Base-by-base conservation (phyloP, 805 yeast genomes). In the Kodamaea sagamina region DNA sequence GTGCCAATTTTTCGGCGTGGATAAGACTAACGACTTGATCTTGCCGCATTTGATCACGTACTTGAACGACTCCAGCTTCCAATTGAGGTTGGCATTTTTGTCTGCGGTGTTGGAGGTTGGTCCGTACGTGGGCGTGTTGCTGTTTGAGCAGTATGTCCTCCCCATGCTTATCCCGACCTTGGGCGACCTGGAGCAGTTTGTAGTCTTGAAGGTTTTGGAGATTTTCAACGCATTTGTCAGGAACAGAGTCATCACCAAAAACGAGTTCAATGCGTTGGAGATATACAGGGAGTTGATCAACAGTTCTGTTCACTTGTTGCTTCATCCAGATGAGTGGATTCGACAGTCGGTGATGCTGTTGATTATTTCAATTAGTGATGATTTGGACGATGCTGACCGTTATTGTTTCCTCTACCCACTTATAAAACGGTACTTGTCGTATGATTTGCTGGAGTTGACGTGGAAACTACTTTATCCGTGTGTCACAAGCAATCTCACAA, bases 21-120 rank as follows among this genome's bases (percentile, higher is more conserved):
- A 88, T 42, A 86, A 82, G 51, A 85, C 97, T 0, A 90, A 87
- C 56, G 98, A 93, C 58, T 71, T 93, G 31, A 81, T 93, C 16
- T 65, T 93, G 36, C 89, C 96, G 35, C 98, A 93, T 67, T 68
- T 90, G 43, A 90, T 93, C 34, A 90, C 98, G 0, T 93, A 89
- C 56, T 65, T 93, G 49, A 93, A 93, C 61, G 97, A 90, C 57
- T 74, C 80, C 43, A 81, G 82, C 54, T 67, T 84, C 0, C 75
- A 79, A 15, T 67, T 93, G 16, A 71, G 95, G 46, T 66, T 86
- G 21, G 80, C 82, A 4, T 82, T 93, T 53, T 81, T 92, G 27
- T 75, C 81, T 32, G 74, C 89, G 6, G 78, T 90, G 8, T 74
- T 89, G 1, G 80, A 84, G 0, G 71, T 93, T 7, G 85, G 95